A percentile compares a stretch with the other conserved stretches of the same genome.
Conservation (phyloP, 352 stramenopile genomes). For the Phytophthora multivora region DNA sequence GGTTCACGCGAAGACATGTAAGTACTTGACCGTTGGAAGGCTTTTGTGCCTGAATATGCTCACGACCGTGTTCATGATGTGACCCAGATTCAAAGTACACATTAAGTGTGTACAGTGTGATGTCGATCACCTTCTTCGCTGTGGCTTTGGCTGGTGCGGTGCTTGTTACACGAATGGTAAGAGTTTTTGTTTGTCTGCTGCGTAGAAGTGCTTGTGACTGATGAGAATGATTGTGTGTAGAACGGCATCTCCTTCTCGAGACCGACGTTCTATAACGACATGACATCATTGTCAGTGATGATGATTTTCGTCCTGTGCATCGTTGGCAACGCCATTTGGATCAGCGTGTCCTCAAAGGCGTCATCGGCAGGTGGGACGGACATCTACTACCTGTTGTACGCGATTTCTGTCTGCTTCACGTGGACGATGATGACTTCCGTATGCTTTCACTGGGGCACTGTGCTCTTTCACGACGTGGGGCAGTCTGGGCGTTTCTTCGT, state of each 20-base stretch:
- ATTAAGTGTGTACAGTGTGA: slow-evolving; percentile 86
- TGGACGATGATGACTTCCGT: slow-evolving; percentile 90
- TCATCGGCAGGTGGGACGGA: slow-evolving; percentile 53
- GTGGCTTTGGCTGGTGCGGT: slow-evolving; percentile 75
- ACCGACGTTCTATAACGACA: slow-evolving; percentile 85
- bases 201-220: not conserved
- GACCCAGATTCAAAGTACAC: slow-evolving; percentile 59
- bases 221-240: slow-evolving; percentile 33
- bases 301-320: slow-evolving; percentile 77
- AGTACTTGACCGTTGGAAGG: slow-evolving; percentile 22
- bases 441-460: slow-evolving; percentile 84
- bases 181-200: not conserved
- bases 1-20: slow-evolving; percentile 67
- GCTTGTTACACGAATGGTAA: slow-evolving; percentile 84
- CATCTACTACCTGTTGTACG: slow-evolving; percentile 75
- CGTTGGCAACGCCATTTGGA: slow-evolving; percentile 83
- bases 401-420: slow-evolving; percentile 71
- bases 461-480: slow-evolving; percentile 71
- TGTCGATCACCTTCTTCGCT: slow-evolving; percentile 85
- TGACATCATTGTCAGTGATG: slow-evolving; percentile 79
- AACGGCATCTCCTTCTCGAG: slow-evolving; percentile 83
- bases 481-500: slow-evolving; percentile 57
- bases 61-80: slow-evolving; percentile 12
- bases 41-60: slow-evolving; percentile 5
- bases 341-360: slow-evolving; percentile 64